Evolutionary conservation across 495 filamentous ascomycete species (phyloP).

Genomic region (Aspergillus heteromorphus): DNA sequence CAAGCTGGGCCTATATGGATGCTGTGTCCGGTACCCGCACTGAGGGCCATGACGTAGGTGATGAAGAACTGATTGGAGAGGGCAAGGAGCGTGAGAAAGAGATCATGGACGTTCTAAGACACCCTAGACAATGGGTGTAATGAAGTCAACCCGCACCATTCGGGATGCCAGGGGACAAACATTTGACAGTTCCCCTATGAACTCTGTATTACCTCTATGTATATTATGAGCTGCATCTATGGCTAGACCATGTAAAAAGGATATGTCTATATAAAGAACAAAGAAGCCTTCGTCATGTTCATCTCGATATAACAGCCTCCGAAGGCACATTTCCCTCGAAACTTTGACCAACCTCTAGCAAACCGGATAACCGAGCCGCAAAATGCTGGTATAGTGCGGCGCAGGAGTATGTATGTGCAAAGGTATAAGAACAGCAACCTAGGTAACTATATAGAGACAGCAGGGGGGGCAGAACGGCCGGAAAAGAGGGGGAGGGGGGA

Average conservation of each 20-base stretch:
- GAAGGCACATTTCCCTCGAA: background rate
- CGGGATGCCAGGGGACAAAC: background rate
- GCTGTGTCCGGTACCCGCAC: constrained; percentile 43
- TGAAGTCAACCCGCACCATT: background rate
- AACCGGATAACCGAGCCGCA: constrained; percentile 1
- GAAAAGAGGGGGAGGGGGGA: background rate
- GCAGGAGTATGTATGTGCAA: background rate
- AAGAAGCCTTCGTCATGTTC: background rate
- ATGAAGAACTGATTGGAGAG: constrained; percentile 35
- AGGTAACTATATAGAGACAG: background rate
- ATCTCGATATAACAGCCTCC: background rate
- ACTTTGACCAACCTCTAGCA: background rate
- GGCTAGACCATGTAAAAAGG: background rate
- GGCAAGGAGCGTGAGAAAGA: constrained; percentile 54
- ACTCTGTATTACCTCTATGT: constrained; percentile 1
- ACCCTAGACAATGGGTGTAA: constrained; percentile 88
- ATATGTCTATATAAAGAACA: background rate
- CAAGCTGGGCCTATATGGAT: constrained; percentile 95
- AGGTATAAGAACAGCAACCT: background rate
- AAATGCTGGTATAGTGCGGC: background rate
- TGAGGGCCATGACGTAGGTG: constrained; percentile 27
- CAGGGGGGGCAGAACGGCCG: background rate
- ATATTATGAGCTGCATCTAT: background rate
- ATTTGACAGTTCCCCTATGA: background rate
- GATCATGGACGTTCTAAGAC: constrained; percentile 75